Evolutionary conservation across 1,139 yeast genomes (phyloP), one percentile per base, ranked within the genome.

Genomic region (Yamadazyma diddensiae): DNA sequence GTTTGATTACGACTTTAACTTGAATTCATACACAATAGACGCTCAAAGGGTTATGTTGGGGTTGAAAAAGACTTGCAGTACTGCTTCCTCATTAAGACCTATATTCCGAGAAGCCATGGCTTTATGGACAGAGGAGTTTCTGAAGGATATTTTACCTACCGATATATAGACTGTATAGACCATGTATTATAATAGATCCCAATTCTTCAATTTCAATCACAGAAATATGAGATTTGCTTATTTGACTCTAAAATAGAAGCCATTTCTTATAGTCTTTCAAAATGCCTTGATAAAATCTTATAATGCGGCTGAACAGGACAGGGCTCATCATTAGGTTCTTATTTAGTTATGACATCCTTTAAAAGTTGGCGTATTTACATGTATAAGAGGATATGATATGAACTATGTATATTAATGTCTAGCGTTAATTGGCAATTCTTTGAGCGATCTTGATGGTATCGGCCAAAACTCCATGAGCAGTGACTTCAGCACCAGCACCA

Each of bases 401-500:
- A n/a, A n/a, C n/a, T 18, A 14, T 34, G 24, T 26, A 21, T 9
- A 23, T 12, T 21, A 20, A 19, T 26, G 20, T 26, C 11, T 20
- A 21, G 21, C 16, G 26, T 13, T 22, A 65, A 37, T 53, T 53
- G 35, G 79, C 78, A 28, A 85, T 66, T 70, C 96, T 82, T 68
- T 90, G 90, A 27, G 94, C 95, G 47, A 86, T 79, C 69, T 85
- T 90, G 56, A 94, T 76, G 21, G 86, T 80, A 58, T 92, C 98
- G 33, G 94, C 95, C 50, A 92, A 73, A 30, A 94, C 97, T 61
- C 98, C 98, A 59, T 94, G 95, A 40, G 99, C 98, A 35, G 99
- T 92, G 34, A 92, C 97, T 26, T 82, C 97, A 39, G 95, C 96
- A 62, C 98, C 98, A 21, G 98, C 98, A 60, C 96, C 98, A 26